These are phyloP conservation scores for Cenchrus purpureus DNA, from an alignment of 176 grass and related monocot genomes.

Conservation along the genomic window DNA sequence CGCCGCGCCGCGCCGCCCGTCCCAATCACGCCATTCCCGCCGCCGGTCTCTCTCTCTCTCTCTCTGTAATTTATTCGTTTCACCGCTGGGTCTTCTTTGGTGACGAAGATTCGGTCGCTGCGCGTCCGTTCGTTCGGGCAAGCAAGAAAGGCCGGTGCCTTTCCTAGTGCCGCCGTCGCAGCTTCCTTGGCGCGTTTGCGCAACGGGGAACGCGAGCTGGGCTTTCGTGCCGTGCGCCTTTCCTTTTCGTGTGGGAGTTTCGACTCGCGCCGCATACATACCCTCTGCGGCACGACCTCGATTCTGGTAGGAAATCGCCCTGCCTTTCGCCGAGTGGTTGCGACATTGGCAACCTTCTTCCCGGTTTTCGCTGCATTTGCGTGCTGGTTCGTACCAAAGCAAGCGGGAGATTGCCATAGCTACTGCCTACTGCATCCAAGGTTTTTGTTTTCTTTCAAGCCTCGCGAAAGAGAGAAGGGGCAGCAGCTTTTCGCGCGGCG, in stretches of 20 bases:
- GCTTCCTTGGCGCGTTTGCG: background rate
- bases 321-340: constrained; percentile 41
- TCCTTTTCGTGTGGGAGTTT: constrained; percentile 44
- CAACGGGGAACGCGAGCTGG: background rate
- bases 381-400: background rate
- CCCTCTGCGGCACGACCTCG: background rate
- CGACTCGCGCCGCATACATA: background rate
- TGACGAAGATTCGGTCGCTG: constrained; percentile 30
- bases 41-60: background rate
- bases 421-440: background rate
- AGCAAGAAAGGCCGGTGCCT: constrained; percentile 34
- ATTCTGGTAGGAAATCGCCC: constrained; percentile 37
- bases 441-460: background rate
- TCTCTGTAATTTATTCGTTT: background rate
- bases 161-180: background rate
- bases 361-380: background rate
- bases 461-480: background rate
- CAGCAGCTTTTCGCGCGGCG: constrained; percentile 34
- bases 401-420: background rate
- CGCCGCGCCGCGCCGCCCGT: background rate
- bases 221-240: constrained; percentile 15
- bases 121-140: background rate
- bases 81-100: background rate
- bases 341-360: constrained; percentile 22
- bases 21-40: constrained; percentile 38